phyloP scores from a whole-genome alignment of 768 basidiomycete species.

The Tulasnella sp. region DNA sequence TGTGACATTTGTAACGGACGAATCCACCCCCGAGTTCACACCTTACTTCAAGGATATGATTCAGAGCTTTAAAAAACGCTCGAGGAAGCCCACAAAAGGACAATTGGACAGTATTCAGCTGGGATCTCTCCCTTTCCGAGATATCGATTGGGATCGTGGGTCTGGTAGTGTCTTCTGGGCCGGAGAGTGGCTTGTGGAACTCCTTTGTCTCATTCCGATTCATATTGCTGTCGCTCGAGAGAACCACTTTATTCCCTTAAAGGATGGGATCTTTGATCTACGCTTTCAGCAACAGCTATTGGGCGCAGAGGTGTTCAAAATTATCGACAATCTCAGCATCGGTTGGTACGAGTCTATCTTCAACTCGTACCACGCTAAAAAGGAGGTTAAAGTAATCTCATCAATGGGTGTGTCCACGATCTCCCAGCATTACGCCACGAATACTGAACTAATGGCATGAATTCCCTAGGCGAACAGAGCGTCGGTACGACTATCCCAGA shows the following conservation, averaged over 20 bases:
- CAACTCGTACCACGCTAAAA: constrained; percentile 49
- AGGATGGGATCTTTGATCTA: constrained; percentile 44
- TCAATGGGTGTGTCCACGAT: constrained; percentile 40
- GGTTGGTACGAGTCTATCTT: constrained; percentile 60
- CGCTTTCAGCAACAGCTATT: constrained; percentile 43
- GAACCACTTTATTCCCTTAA: constrained; percentile 51
- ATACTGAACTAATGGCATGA: background rate
- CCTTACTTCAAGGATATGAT: constrained; percentile 40
- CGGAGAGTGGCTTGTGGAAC: constrained; percentile 54
- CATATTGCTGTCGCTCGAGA: constrained; percentile 50
- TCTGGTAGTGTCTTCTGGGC: constrained; percentile 29
- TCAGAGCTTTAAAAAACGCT: constrained; percentile 37
- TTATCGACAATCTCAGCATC: constrained; percentile 45
- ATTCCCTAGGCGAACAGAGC: constrained; percentile 13
- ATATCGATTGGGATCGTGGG: constrained; percentile 9
- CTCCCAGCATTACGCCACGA: background rate
- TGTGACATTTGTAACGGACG: constrained; percentile 6
- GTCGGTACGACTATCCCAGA: background rate
- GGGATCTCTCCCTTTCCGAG: constrained; percentile 20
- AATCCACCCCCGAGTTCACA: background rate
- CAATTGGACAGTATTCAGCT: background rate
- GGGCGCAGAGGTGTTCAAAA: constrained; percentile 48
- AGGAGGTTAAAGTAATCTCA: constrained; percentile 56
- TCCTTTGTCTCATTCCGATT: constrained; percentile 54
- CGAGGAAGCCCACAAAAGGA: constrained; percentile 42